Evolutionary conservation across 257 asterid species (phyloP), one percentile per base, ranked within the genome.

Genomic region (Solanum virginianum): DNA sequence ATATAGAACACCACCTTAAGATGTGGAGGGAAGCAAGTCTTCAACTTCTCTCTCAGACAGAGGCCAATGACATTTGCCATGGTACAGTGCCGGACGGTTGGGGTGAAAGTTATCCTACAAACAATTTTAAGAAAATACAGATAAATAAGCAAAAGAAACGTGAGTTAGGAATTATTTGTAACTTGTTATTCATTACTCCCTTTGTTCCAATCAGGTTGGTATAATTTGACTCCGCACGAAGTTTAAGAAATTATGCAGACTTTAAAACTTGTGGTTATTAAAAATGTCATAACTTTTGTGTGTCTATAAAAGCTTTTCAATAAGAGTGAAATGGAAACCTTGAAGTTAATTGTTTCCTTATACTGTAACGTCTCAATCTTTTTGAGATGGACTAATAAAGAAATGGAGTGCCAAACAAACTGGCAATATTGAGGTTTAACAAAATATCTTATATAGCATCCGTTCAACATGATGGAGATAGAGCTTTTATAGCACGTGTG

Each of bases 41-140:
- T 95, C 89, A 95, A 82, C 81, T 94, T 95, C 92, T 90, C 95
- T 85, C 98, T 91, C 71, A 94, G 89, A 92, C 98, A 95, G 85
- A 94, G 86, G 77, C 99, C 99, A 82, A 96, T 94, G 4, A 94
- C 97, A 1, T 94, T 91, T 4, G 99, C 97, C 99, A 96, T 93
- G 90, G 90, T 96, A 93, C 99, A 94, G 84, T 96, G 98, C 88
- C 93, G 98, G 83, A 96, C 93, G n/a, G 99, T 96, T 9, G 99
- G 98, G 6, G 94, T 96, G 93, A 96, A 96, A 70, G 95, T 93
- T 65, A 96, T 90, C 97, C 99, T 95, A n/a, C 80, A 85, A 66
- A 83, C 29, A 51, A 74, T 36, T 32, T 71, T 72, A 3, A 51
- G 13, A 66, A 56, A 8, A 26, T 83, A 8, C 86, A n/a, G 81